Conservation (phyloP, 805 yeast species). For the Candida patagonica region DNA sequence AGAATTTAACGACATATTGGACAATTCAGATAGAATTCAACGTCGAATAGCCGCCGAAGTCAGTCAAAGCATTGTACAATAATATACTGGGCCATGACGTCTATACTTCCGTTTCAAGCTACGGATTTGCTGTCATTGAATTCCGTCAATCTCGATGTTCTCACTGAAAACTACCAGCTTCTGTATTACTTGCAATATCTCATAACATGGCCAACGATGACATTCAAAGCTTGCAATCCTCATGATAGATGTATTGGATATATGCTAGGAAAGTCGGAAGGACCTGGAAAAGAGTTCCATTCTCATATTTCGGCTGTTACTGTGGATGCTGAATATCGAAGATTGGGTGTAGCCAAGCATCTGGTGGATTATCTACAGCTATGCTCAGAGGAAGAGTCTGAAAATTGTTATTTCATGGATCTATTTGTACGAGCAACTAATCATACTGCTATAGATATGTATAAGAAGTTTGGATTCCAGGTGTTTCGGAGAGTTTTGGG, state of each 20-base stretch:
- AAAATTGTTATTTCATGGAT: constrained; percentile 77
- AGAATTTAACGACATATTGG: too few species aligned
- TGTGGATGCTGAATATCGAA: constrained; percentile 67
- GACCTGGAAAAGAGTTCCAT: constrained; percentile 80
- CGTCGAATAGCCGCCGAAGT: neutral
- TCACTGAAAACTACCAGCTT: constrained; percentile 85
- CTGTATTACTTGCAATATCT: constrained; percentile 80
- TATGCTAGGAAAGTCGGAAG: constrained; percentile 96
- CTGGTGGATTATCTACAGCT: constrained; percentile 66
- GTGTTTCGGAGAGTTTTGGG: constrained; percentile 83
- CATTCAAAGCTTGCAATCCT: constrained; percentile 55
- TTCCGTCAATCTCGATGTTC: constrained; percentile 71
- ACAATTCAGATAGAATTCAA: too few species aligned
- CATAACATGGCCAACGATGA: constrained; percentile 77
- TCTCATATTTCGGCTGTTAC: constrained; percentile 96
- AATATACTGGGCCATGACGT: constrained; percentile 51
- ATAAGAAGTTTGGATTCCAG: constrained; percentile 78
- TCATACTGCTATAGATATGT: constrained; percentile 64
- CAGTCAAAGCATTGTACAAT: neutral
- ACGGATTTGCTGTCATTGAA: constrained; percentile 70
- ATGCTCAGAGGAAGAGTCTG: constrained; percentile 68
- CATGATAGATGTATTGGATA: constrained; percentile 34
- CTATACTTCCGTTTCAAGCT: constrained; percentile 79
- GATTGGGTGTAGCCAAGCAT: constrained; percentile 77
- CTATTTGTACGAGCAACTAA: constrained; percentile 87